These are phyloP conservation scores for Mortierella antarctica DNA, from an alignment of 192 early-diverging fungal genomes.

Conservation along the genomic window DNA sequence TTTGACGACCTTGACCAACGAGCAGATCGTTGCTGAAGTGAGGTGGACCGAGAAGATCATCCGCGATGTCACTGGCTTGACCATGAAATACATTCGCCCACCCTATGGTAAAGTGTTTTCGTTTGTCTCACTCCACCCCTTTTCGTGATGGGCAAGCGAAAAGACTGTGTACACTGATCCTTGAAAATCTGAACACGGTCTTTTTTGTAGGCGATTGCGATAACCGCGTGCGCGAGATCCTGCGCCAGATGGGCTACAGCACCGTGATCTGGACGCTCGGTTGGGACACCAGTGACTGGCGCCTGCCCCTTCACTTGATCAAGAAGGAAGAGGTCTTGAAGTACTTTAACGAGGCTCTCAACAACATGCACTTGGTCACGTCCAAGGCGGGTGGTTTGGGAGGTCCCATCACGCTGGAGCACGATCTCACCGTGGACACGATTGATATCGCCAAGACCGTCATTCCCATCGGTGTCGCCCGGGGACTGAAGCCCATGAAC, in stretches of 20 bases:
- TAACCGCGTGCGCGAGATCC: constrained; percentile 69
- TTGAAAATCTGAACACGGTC: neutral
- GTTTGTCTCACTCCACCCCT: neutral
- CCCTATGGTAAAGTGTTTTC: constrained; percentile 62
- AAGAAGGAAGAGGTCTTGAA: constrained; percentile 10
- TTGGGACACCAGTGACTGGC: constrained; percentile 67
- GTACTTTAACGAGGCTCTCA: constrained; percentile 37
- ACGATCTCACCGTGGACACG: constrained; percentile 56
- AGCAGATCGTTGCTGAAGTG: constrained; percentile 69
- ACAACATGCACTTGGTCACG: constrained; percentile 36
- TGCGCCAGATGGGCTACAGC: constrained; percentile 61
- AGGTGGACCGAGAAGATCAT: constrained; percentile 64
- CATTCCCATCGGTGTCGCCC: constrained; percentile 21
- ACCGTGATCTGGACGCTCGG: constrained; percentile 60
- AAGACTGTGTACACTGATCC: neutral
- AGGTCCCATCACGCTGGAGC: constrained; percentile 62
- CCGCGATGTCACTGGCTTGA: constrained; percentile 63
- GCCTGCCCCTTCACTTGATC: constrained; percentile 41
- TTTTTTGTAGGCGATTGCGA: constrained; percentile 61
- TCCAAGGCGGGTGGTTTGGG: constrained; percentile 16
- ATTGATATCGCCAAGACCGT: constrained; percentile 54
- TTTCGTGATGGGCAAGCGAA: neutral
- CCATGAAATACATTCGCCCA: constrained; percentile 65
- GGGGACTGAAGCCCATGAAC: constrained; percentile 37
- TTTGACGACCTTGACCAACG: constrained; percentile 67